Evolutionary conservation across 2,329 filamentous ascomycete genomes (phyloP), one percentile per base, ranked within the genome.

Genomic region (Lachnellula arida): DNA sequence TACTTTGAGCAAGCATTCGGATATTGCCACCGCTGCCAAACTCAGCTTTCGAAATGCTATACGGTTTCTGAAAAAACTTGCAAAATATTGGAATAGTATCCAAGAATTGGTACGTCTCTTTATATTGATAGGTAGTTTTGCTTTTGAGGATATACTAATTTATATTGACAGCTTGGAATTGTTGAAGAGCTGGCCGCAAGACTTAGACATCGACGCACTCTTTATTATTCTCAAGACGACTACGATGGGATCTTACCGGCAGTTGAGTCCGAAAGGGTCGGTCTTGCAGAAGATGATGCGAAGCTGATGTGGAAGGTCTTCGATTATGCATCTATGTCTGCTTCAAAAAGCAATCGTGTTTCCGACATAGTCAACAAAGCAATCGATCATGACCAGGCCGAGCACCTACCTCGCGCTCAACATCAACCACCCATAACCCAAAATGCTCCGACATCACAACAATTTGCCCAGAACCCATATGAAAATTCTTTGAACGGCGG

Each of bases 301-400:
- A 54, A 42, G 2, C 46, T 61, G 3, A 61, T 61, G 59, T 61
- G 59, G 59, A 61, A 59, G 25, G 54, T 61, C 2, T 61, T 61
- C 22, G 59, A 61, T 37, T 61, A 59, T 25, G 59, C 59, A 35
- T 59, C 57, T 6, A 59, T 61, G 55, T 61, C 59, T 35, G 54
- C 57, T n/a, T 35, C 50, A 19, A 47, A 48, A 37, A 37, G 40
- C 40, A n/a, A 9, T 22, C 15, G 17, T n/a, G 4, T 19, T 19
- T 19, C 40, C 9, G 19, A 19, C n/a, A 19, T 11, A 44, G 17
- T 44, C n/a, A n/a, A 7, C 17, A 19, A 19, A 40, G 12, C 37
- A 40, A 15, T 7, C 40, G 17, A 11, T 44, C 40, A 19, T 11
- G 15, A 19, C 17, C 9, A n/a, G 17, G 15, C n/a, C 19, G 40